These are phyloP conservation scores for Rhizophagus sp. DNA, from an alignment of 192 early-diverging fungal genomes.

Conservation along the genomic window DNA sequence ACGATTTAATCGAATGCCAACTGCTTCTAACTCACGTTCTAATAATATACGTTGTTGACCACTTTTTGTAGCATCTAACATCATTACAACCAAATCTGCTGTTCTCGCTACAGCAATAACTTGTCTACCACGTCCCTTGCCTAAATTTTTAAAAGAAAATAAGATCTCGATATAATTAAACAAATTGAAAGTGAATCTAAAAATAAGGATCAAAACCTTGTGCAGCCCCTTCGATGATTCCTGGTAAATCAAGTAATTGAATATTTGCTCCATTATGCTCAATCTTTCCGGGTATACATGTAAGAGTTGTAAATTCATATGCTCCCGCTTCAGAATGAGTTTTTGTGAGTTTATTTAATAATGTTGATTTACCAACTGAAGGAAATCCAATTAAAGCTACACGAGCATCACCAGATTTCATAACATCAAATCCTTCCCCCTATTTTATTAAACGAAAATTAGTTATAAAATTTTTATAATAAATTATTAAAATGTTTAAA, in stretches of 20 bases:
- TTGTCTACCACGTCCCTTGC: constrained; percentile 93
- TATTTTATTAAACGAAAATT: constrained; percentile 26
- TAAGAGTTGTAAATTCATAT: constrained; percentile 97
- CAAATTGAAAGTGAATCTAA: background rate
- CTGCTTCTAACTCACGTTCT: constrained; percentile 92
- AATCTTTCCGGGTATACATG: constrained; percentile 94
- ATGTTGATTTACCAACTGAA: constrained; percentile 99
- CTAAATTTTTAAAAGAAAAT: background rate
- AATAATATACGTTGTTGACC: constrained; percentile 79
- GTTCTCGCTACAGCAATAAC: constrained; percentile 98
- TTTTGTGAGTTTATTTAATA: constrained; percentile 88
- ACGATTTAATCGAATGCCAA: constrained; percentile 93
- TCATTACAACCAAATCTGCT: constrained; percentile 95
- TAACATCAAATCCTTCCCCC: constrained; percentile 97
- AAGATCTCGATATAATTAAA: background rate
- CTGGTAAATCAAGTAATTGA: constrained; percentile 97
- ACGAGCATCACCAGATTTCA: constrained; percentile 94
- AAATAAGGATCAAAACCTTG: constrained; percentile 79
- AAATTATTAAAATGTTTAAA: constrained; percentile 39
- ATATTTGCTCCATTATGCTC: constrained; percentile 95
- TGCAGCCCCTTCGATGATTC: constrained; percentile 97
- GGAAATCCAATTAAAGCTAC: constrained; percentile 96
- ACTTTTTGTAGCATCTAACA: constrained; percentile 96
- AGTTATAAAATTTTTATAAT: background rate
- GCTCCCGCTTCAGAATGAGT: constrained; percentile 86